These are phyloP conservation scores for Aegilops tauschii DNA, from an alignment of 176 grass and related monocot genomes.

Conservation along the genomic window DNA sequence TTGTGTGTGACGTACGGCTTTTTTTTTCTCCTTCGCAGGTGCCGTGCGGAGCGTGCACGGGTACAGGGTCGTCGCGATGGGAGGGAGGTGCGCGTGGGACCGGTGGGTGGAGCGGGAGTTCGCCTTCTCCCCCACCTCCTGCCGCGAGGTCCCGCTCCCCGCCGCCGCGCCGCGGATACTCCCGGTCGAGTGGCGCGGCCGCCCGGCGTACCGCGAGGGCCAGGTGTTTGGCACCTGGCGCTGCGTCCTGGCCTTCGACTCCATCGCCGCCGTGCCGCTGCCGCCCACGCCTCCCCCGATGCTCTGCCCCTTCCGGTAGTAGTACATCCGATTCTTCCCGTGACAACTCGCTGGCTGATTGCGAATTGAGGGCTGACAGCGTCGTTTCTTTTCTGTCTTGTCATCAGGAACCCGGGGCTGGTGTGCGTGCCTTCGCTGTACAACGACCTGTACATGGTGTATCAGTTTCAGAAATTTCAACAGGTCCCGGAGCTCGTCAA, in stretches of 20 bases:
- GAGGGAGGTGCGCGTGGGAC: slow-evolving; percentile 36
- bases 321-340: neutral
- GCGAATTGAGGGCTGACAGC: neutral
- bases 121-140: slow-evolving; percentile 26
- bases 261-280: slow-evolving; percentile 23
- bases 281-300: slow-evolving; percentile 25
- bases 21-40: slow-evolving; percentile 20
- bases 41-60: slow-evolving; percentile 57
- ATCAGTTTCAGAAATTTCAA: slow-evolving; percentile 26
- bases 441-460: slow-evolving; percentile 39
- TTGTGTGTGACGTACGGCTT: neutral
- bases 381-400: neutral
- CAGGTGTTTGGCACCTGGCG: slow-evolving; percentile 40
- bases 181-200: neutral
- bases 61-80: slow-evolving; percentile 35
- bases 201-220: slow-evolving; percentile 42
- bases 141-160: slow-evolving; percentile 35
- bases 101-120: slow-evolving; percentile 53
- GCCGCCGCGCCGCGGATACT: slow-evolving; percentile 25
- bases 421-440: slow-evolving; percentile 37
- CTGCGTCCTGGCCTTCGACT: slow-evolving; percentile 57
- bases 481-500: neutral
- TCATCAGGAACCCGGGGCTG: slow-evolving; percentile 48
- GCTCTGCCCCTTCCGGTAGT: slow-evolving; percentile 19
- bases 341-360: neutral